Percentiles rank a stretch among this genome's conserved stretches.
These are phyloP conservation scores for Sugiyamaella mastotermitis DNA, from an alignment of 805 yeast genomes.

Conservation along the genomic window DNA sequence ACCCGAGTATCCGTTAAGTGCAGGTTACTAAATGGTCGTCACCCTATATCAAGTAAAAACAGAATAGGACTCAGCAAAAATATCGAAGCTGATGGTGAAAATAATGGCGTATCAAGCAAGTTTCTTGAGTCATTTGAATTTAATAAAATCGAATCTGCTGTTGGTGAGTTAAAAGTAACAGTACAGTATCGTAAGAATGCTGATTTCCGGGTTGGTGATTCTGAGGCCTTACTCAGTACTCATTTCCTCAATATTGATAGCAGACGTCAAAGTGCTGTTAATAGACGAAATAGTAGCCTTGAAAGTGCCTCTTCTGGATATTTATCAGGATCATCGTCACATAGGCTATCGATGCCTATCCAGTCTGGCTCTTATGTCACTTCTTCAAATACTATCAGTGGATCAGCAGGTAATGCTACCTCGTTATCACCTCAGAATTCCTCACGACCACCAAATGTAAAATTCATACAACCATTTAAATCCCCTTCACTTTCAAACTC, in stretches of 20 bases:
- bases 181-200: constrained; percentile 74
- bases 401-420: too few relatives aligned
- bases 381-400: too few relatives aligned
- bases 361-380: too few relatives aligned
- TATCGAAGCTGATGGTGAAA: constrained; percentile 17
- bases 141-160: constrained; percentile 65
- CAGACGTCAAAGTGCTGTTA: constrained; percentile 1
- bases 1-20: constrained; percentile 47
- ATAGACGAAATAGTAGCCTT: constrained; percentile 6
- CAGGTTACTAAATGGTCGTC: constrained; percentile 64
- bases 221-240: constrained; percentile 55
- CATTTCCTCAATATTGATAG: constrained; percentile 48
- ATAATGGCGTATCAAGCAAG: constrained; percentile 11
- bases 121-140: constrained; percentile 54
- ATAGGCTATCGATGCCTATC: too few relatives aligned
- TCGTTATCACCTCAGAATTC: neutral
- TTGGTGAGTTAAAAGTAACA: constrained; percentile 67
- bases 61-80: constrained; percentile 77
- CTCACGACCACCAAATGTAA: constrained; percentile 14
- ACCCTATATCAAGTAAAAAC: constrained; percentile 74
- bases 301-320: too few relatives aligned
- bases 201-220: constrained; percentile 60
- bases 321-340: too few relatives aligned
- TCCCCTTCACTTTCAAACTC: constrained; percentile 51
- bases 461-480: constrained; percentile 54